Evolutionary conservation across 2,329 filamentous ascomycete genomes (phyloP), one percentile per base, ranked within the genome.

Genomic region (Ceratocystis eucalypticola): DNA sequence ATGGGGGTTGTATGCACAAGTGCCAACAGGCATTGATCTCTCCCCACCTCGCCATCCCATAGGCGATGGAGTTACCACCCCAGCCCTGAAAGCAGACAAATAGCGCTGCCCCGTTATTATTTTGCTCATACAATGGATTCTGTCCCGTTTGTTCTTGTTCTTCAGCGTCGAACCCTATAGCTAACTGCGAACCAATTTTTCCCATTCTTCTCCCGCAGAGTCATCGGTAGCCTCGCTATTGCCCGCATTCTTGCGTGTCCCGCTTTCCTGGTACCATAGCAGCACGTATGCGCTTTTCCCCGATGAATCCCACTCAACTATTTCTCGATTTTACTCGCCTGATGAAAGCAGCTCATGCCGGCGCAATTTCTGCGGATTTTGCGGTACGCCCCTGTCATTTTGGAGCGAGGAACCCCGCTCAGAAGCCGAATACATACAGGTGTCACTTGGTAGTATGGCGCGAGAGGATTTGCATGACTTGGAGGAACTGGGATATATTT

Each of bases 331-430:
- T 61, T 91, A 89, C 74, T 84, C 83, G 8, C 82, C 86, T 25
- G 79, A 79, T 1, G 76, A 79, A 70, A 81, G 82, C 15, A 81
- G 82, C 15, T 77, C 82, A 71, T 79, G 83, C 0, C 85, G 88
- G 73, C 85, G 89, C 62, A 84, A 91, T 70, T 96, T 96, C 75
- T 96, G 92, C 76, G 92, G 92, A 28, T 95, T 88, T 77, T 96
- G 92, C 74, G 92, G 92, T 64, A 96, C 91, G 0, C 88, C 89
- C 12, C 78, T 96, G 65, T 88, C 87, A 0, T 90, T 87, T 71
- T 96, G 91, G 91, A 87, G 85, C 61, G 91, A 96, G 74, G 76
- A 83, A 28, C 88, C 88, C 0, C 77, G 75, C 0, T 80, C 79
- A 64, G 89, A 94, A 73, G 87, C 87, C 12, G 85, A 91, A 6